These are phyloP conservation scores for Pythium insidiosum DNA, from an alignment of 352 stramenopile species.

Conservation along the genomic window DNA sequence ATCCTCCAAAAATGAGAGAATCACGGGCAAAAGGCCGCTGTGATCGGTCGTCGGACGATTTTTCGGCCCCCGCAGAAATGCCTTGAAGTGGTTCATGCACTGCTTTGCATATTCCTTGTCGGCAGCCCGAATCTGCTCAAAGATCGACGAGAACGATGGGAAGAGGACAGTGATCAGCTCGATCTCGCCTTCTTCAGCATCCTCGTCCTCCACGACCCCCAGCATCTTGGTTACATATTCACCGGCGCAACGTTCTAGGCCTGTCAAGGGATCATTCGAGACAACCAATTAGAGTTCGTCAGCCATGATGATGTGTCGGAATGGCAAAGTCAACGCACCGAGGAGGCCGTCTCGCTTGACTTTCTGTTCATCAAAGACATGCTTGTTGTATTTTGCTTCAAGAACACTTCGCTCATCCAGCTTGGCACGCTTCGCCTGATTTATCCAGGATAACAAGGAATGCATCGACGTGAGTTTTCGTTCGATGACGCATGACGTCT, in stretches of 20 bases:
- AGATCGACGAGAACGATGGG: conserved; percentile 85
- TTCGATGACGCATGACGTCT: too few species aligned
- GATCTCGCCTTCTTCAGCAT: conserved; percentile 74
- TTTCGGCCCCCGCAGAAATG: conserved; percentile 76
- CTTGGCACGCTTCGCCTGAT: conserved; percentile 41
- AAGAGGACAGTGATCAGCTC: conserved; percentile 80
- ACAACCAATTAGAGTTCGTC: too few species aligned
- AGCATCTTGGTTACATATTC: conserved; percentile 86
- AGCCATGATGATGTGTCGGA: too few species aligned
- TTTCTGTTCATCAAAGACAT: conserved; percentile 74
- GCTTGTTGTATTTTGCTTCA: conserved; percentile 67
- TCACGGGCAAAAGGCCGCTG: conserved; percentile 62
- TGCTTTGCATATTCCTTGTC: conserved; percentile 80
- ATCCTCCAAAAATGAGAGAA: conserved; percentile 69
- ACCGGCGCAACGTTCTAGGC: conserved; percentile 76
- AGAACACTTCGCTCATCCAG: conserved; percentile 59
- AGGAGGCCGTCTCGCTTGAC: conserved; percentile 78
- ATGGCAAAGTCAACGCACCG: conserved; percentile 27
- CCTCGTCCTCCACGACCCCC: conserved; percentile 69
- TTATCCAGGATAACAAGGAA: neutral
- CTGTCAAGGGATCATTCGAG: too few species aligned
- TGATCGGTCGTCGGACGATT: conserved; percentile 73
- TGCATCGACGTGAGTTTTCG: conserved; percentile 8
- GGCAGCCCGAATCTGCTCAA: conserved; percentile 68
- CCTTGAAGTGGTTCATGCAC: conserved; percentile 80